Evolutionary conservation across 306 rosid genomes (phyloP), one percentile per base, ranked within the genome.

Genomic region (Vicia villosa): DNA sequence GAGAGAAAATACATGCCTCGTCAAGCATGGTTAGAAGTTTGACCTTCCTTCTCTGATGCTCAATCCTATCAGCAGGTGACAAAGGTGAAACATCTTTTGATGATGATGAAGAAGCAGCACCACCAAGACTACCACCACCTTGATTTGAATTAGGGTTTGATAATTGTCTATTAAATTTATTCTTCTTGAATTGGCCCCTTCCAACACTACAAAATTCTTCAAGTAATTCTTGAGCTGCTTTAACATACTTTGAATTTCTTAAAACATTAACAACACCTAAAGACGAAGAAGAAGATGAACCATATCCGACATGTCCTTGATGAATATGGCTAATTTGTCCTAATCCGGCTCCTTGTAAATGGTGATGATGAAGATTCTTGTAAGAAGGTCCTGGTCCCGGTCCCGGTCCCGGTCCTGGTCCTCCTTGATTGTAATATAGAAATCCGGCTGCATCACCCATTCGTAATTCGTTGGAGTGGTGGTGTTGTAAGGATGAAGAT

Each of bases 161-260:
- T 16, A 78, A 66, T n/a, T 85, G 89, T 21, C 83, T 79, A 9
- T 55, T 77, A 47, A 84, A 73, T 57, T 84, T 90, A 83, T 77
- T 87, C 86, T 86, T 88, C 83, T 86, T 90, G 79, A 88, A 77
- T 63, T 90, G 95, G 6, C 95, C 90, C 42, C 91, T 90, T 21
- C 96, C 96, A 6, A 90, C 96, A 65, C 95, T 90, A 76, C 96
- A 90, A 32, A 90, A 90, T 68, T 90, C 96, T 78, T 90, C 96
- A 3, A 90, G 58, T 77, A 90, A 77, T 61, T 90, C 91, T 47
- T 90, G 95, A 3, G 96, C 91, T 4, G 90, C 87, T 11, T 84
- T 90, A 15, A 78, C 89, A 68, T 86, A 88, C 70, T 78, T 88
- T 3, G 96, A 90, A 46, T 84, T 90, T 72, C 96, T 88, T 75